phyloP scores from a whole-genome alignment of 2,329 filamentous ascomycete species.

The Rugonectria rugulosa region DNA sequence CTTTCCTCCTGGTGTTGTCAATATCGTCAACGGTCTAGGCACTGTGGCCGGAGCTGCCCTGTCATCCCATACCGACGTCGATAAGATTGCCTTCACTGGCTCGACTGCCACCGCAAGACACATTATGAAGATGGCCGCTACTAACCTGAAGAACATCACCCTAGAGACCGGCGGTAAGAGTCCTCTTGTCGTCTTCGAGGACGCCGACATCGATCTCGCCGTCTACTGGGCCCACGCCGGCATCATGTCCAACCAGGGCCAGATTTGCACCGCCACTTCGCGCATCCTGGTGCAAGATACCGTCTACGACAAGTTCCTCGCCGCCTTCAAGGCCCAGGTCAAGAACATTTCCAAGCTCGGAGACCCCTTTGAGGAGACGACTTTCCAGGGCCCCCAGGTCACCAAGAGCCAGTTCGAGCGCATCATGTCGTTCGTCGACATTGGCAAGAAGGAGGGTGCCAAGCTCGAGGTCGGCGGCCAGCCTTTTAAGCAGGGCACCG shows the following conservation, averaged over 20 bases:
- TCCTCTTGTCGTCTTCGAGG: conserved; percentile 68
- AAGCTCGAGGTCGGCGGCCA: conserved; percentile 69
- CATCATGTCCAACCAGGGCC: conserved; percentile 68
- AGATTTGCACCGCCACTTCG: conserved; percentile 72
- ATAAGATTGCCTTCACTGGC: conserved; percentile 82
- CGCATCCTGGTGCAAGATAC: conserved; percentile 71
- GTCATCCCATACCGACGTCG: conserved; percentile 71
- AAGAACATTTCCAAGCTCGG: conserved; percentile 69
- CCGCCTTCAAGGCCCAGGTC: conserved; percentile 66
- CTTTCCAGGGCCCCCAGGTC: conserved; percentile 79
- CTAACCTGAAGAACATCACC: conserved; percentile 71
- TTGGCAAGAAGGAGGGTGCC: conserved; percentile 75
- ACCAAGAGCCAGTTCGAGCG: conserved; percentile 75
- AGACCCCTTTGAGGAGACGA: conserved; percentile 72
- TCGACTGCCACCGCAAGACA: conserved; percentile 74
- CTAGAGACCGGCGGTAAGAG: conserved; percentile 73
- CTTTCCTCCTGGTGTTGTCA: conserved; percentile 79
- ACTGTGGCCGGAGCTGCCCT: conserved; percentile 72
- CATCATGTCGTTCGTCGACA: conserved; percentile 73
- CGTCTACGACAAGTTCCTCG: conserved; percentile 69
- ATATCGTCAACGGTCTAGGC: conserved; percentile 76
- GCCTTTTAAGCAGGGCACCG: conserved; percentile 38
- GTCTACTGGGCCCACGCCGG: conserved; percentile 64
- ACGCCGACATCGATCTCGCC: conserved; percentile 71
- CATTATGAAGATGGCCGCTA: conserved; percentile 78